Conservation (phyloP, 2,329 filamentous ascomycete genomes). For the Hypoxylon sp. region DNA sequence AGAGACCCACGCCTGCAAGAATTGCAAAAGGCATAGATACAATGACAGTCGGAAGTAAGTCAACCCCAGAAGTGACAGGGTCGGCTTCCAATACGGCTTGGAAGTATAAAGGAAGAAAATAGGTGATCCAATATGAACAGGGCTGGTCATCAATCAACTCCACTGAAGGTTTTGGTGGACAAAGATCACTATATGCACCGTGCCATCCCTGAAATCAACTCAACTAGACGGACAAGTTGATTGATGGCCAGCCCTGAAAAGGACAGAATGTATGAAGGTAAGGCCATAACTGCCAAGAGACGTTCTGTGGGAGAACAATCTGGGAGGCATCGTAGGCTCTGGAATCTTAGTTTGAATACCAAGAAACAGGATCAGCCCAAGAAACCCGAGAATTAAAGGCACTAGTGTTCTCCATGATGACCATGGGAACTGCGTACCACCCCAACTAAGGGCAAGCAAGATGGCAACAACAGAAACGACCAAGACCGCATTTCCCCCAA, state of each 20-base stretch:
- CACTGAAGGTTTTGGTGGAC: no score
- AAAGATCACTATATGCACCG: no score
- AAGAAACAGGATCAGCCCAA: slow-evolving; percentile 57
- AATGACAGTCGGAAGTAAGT: slow-evolving; percentile 42
- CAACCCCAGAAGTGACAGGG: slow-evolving; percentile 58
- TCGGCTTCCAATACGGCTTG: slow-evolving; percentile 54
- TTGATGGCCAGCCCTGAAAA: no score
- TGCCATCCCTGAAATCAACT: no score
- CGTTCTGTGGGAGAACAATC: slow-evolving; percentile 63
- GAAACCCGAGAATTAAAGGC: slow-evolving; percentile 58
- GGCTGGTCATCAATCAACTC: no score
- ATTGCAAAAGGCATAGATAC: slow-evolving; percentile 49
- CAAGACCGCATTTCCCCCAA: slow-evolving; percentile 56
- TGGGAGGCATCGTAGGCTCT: slow-evolving; percentile 59
- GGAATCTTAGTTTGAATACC: slow-evolving; percentile 51
- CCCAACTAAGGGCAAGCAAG: slow-evolving; percentile 52
- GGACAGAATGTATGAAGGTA: slow-evolving; percentile 57
- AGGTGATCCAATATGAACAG: slow-evolving; percentile 57
- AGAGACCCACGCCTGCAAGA: slow-evolving; percentile 46
- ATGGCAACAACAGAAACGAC: slow-evolving; percentile 54
- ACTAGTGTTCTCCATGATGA: slow-evolving; percentile 15
- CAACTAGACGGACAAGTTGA: no score
- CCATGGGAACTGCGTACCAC: slow-evolving; percentile 18
- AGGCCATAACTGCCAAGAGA: slow-evolving; percentile 48
- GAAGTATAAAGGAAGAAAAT: slow-evolving; percentile 64